phyloP scores from a whole-genome alignment of 176 grass and related monocot species.

The Zizania latifolia region DNA sequence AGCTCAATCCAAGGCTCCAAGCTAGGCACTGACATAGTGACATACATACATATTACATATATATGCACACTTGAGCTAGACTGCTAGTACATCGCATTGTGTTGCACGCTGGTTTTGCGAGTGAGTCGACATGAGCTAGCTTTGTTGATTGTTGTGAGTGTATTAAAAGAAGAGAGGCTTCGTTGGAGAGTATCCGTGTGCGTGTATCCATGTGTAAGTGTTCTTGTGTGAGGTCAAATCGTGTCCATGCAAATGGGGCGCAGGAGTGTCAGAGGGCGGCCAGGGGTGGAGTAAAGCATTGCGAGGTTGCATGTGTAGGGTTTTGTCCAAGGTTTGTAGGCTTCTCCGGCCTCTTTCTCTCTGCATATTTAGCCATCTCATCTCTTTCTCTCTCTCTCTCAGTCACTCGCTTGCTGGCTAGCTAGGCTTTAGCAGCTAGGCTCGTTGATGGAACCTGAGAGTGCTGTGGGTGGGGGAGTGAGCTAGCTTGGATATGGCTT shows the following conservation, averaged over 20 bases:
- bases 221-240: conserved; percentile 40
- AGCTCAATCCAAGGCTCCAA: too few relatives aligned
- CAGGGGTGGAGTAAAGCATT: conserved; percentile 25
- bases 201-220: conserved; percentile 1
- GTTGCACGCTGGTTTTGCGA: conserved; percentile 14
- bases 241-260: conserved; percentile 83
- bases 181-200: neutral
- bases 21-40: too few relatives aligned
- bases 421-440: conserved; percentile 21
- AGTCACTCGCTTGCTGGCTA: neutral
- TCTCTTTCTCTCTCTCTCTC: neutral
- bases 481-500: conserved; percentile 1
- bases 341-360: conserved; percentile 14
- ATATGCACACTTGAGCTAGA: neutral
- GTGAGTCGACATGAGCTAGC: too few relatives aligned
- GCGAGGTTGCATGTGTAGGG: conserved; percentile 45
- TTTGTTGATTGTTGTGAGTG: neutral
- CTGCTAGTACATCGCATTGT: neutral
- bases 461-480: neutral
- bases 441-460: conserved; percentile 43
- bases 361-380: neutral
- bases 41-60: neutral
- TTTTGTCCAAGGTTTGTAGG: conserved; percentile 35
- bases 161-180: too few relatives aligned
- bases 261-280: conserved; percentile 51